A percentile compares a stretch with the other conserved stretches of the same genome.
These are phyloP conservation scores for Steccherinum ochraceum DNA, from an alignment of 768 basidiomycete genomes.

Conservation along the genomic window DNA sequence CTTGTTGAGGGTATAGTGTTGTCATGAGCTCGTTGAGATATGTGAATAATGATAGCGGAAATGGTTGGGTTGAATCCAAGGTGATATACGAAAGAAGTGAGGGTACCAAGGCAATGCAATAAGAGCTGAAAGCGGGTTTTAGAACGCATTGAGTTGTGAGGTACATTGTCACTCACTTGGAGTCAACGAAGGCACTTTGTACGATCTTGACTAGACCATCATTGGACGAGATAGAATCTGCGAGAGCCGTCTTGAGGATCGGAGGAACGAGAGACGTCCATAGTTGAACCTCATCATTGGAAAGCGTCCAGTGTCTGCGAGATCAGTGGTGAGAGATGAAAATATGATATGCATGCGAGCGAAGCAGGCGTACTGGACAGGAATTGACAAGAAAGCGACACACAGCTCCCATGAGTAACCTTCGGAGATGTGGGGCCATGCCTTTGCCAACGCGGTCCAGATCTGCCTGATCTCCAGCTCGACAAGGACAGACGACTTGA, in stretches of 20 bases:
- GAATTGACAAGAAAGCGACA: not conserved
- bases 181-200: not conserved
- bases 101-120: too few species aligned
- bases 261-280: not conserved
- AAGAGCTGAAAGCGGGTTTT: too few species aligned
- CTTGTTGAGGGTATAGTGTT: not conserved
- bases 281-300: not conserved
- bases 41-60: not conserved
- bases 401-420: not conserved
- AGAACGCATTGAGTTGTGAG: too few species aligned
- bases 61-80: not conserved
- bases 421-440: not conserved
- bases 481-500: not conserved
- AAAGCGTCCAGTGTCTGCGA: not conserved
- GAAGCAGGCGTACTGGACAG: too few species aligned
- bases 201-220: not conserved
- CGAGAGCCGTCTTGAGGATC: not conserved
- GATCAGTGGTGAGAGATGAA: too few species aligned
- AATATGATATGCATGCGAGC: too few species aligned
- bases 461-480: not conserved
- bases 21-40: not conserved
- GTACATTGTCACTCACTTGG: not conserved
- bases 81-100: not conserved
- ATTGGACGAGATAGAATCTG: not conserved
- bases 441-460: not conserved